Evolutionary conservation across 2,329 filamentous ascomycete genomes (phyloP), one percentile per base, ranked within the genome.

Genomic region (Pleomassaria siparia): DNA sequence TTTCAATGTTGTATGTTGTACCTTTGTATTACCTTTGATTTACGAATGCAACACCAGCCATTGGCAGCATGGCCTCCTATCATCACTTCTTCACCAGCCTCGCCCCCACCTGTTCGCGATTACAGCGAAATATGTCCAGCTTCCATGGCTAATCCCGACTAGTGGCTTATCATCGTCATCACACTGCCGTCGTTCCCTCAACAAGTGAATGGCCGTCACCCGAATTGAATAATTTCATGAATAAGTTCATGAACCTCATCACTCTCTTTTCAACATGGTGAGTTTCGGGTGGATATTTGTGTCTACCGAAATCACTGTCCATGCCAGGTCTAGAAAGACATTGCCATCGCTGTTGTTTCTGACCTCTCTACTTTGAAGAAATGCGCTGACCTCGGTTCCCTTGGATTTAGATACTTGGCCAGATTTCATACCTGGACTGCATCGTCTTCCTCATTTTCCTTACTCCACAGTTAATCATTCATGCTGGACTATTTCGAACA

Each of bases 361-460:
- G n/a, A n/a, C n/a, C n/a, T n/a, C n/a, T n/a, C n/a, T n/a, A n/a
- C n/a, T n/a, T n/a, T n/a, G n/a, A n/a, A n/a, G n/a, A n/a, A n/a
- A n/a, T n/a, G n/a, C n/a, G n/a, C n/a, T n/a, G n/a, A n/a, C n/a
- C n/a, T n/a, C n/a, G n/a, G n/a, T n/a, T n/a, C n/a, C n/a, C n/a
- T n/a, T n/a, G n/a, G n/a, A n/a, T n/a, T n/a, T n/a, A n/a, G n/a
- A 86, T 90, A 50, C 76, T 94, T 33, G 81, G 82, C 28, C 84
- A 86, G 47, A 82, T 94, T 36, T 89, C 85, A 6, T 86, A 87
- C 69, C 67, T 90, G 22, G 89, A 94, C 73, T 91, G 87, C 73
- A 47, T 86, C 24, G 82, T 85, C 48, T 94, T 91, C 63, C 78
- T 88, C 40, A 43, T 86, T 33, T 85, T 89, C 60, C 79, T 92